Base-by-base conservation (phyloP, 208 protist genomes). In the Herpetomonas samuelpessoai region DNA sequence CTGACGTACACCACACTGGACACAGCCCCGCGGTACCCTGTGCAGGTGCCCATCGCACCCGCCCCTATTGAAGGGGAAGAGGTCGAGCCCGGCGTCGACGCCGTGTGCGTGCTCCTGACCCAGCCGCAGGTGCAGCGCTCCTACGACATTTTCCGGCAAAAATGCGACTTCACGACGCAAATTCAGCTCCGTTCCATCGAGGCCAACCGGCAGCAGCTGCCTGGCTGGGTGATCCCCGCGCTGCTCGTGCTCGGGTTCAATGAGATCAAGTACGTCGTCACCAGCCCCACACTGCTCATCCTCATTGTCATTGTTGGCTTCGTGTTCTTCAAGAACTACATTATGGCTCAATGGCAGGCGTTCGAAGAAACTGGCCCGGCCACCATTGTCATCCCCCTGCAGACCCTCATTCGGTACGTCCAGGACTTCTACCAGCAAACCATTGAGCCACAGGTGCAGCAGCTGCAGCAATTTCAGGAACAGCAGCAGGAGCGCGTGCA, bases 151-250 rank as follows among this genome's bases (percentile, higher is more conserved):
- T 92, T 81, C 65, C 67, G 53, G 31, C 83, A 93, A 74, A 80
- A 87, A 48, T 83, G 76, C 62, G 82, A 92, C 50, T 96, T 93
- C 65, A 93, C 89, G 3, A 77, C 79, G 49, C 86, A 96, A 62
- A 48, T 90, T 21, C 79, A 92, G 68, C 61, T 91, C 50, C 81
- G 86, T 28, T 61, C 76, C 24, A 74, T 93, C 55, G 81, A 92
- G 57, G 67, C 74, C 10, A 61, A 65, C 44, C 75, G 79, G 28
- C 80, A 88, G 60, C 66, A 62, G 19, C 63, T 93, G 39, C 89
- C 89, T 16, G 74, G 70, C 10, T 96, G 89, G 89, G 82, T 96
- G 12, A 65, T 85, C 24, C 77, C 79, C 2, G 70, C 75, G 24
- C 67, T 96, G 44, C 59, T 91, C 18, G 22, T 88, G 2, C 74